These are phyloP conservation scores for Nadsonia commutata DNA, from an alignment of 1,139 yeast genomes.

Conservation along the genomic window DNA sequence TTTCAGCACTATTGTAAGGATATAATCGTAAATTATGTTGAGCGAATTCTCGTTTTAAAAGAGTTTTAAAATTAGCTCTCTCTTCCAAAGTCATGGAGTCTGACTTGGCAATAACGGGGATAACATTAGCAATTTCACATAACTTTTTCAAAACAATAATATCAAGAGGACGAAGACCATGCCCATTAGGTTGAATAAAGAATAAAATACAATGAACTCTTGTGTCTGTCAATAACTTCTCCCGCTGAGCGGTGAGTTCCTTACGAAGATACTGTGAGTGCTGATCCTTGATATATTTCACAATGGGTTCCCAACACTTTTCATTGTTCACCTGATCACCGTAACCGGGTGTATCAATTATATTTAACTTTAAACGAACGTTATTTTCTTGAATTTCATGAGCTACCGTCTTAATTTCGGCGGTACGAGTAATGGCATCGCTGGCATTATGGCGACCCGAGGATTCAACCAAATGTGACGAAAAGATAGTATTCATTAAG, in stretches of 20 bases:
- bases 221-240: conserved; percentile 69
- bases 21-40: conserved; percentile 65
- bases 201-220: conserved; percentile 89
- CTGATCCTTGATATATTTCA: conserved; percentile 91
- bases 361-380: conserved; percentile 70
- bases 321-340: conserved; percentile 95
- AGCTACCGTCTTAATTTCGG: conserved; percentile 66
- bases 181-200: conserved; percentile 79
- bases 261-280: conserved; percentile 85
- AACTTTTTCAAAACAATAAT: conserved; percentile 70
- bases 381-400: conserved; percentile 69
- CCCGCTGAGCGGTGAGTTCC: conserved; percentile 94
- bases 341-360: conserved; percentile 95
- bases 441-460: conserved; percentile 51
- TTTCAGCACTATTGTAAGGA: conserved; percentile 82
- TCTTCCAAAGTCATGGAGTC: conserved; percentile 82
- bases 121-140: conserved; percentile 83
- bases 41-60: conserved; percentile 58
- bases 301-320: conserved; percentile 91
- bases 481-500: conserved; percentile 74
- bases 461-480: conserved; percentile 62
- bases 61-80: conserved; percentile 60
- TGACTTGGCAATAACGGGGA: conserved; percentile 88
- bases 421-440: conserved; percentile 73
- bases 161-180: conserved; percentile 69